These are phyloP conservation scores for Marasmius oreades DNA, from an alignment of 1,284 basidiomycete genomes.

Conservation along the genomic window DNA sequence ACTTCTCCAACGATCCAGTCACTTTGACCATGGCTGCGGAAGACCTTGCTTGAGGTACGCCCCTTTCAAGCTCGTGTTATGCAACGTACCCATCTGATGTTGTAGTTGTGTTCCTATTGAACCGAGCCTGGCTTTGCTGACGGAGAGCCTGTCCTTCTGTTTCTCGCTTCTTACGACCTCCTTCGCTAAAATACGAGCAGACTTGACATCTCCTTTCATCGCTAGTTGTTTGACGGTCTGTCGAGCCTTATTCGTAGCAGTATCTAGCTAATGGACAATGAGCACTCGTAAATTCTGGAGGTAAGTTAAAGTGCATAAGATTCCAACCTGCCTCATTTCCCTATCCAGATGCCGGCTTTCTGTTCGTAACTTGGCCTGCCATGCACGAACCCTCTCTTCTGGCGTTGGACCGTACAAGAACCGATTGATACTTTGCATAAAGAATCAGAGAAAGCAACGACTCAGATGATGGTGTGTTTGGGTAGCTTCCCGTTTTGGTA, in stretches of 20 bases:
- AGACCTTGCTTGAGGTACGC: not conserved
- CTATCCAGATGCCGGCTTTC: slow-evolving; percentile 83
- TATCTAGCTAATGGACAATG: slow-evolving; percentile 62
- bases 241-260: slow-evolving; percentile 79
- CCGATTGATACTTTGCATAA: slow-evolving; percentile 81
- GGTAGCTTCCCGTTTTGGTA: too few relatives aligned
- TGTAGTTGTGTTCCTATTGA: slow-evolving; percentile 90
- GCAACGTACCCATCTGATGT: slow-evolving; percentile 81
- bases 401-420: slow-evolving; percentile 94
- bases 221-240: slow-evolving; percentile 88
- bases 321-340: slow-evolving; percentile 88
- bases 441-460: not conserved
- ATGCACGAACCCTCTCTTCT: slow-evolving; percentile 85
- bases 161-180: slow-evolving; percentile 96
- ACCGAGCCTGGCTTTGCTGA: slow-evolving; percentile 90
- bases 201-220: slow-evolving; percentile 89
- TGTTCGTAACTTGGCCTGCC: slow-evolving; percentile 81
- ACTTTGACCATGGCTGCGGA: slow-evolving; percentile 93
- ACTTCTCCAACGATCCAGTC: slow-evolving; percentile 94
- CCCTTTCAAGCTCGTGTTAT: not conserved
- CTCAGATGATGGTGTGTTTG: too few relatives aligned
- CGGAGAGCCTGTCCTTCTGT: slow-evolving; percentile 90
- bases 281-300: slow-evolving; percentile 10
- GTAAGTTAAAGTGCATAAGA: slow-evolving; percentile 15
- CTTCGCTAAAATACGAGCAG: slow-evolving; percentile 85